Conservation (phyloP, 1,284 basidiomycete species). For the Irpex sp. region DNA sequence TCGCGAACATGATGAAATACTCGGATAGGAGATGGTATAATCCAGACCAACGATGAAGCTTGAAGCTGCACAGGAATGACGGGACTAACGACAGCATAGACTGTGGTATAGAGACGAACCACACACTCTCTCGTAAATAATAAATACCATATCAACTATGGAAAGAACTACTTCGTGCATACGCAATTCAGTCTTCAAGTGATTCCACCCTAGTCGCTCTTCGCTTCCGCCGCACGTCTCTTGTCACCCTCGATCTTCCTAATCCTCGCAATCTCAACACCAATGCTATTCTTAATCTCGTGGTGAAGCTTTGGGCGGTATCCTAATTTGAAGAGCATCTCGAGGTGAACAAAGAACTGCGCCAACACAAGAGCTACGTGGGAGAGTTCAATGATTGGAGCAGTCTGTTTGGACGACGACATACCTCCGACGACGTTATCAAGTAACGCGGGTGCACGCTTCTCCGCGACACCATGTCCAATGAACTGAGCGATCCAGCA, state of each 20-base stretch:
- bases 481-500: constrained; percentile 86
- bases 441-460: constrained; percentile 78
- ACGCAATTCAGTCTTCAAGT: too few species aligned
- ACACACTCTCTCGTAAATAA: too few species aligned
- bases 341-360: constrained; percentile 91
- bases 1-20: too few species aligned
- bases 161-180: too few species aligned
- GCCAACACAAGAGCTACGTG: constrained; percentile 77
- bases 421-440: constrained; percentile 84
- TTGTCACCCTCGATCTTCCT: constrained; percentile 56
- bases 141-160: too few species aligned
- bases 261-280: constrained; percentile 62
- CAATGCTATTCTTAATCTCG: constrained; percentile 65
- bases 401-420: constrained; percentile 10
- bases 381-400: too few species aligned
- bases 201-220: constrained; percentile 1
- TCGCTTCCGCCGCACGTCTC: constrained; percentile 33
- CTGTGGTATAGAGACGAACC: too few species aligned
- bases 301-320: constrained; percentile 73
- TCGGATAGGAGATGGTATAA: too few species aligned
- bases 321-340: constrained; percentile 73
- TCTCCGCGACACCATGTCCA: constrained; percentile 81
- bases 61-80: too few species aligned
- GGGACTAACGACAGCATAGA: too few species aligned
- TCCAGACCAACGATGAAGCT: too few species aligned